A percentile compares a stretch with the other conserved stretches of the same genome.
Conservation (phyloP, 1,284 basidiomycete genomes). For the Fomitopsis betulina region DNA sequence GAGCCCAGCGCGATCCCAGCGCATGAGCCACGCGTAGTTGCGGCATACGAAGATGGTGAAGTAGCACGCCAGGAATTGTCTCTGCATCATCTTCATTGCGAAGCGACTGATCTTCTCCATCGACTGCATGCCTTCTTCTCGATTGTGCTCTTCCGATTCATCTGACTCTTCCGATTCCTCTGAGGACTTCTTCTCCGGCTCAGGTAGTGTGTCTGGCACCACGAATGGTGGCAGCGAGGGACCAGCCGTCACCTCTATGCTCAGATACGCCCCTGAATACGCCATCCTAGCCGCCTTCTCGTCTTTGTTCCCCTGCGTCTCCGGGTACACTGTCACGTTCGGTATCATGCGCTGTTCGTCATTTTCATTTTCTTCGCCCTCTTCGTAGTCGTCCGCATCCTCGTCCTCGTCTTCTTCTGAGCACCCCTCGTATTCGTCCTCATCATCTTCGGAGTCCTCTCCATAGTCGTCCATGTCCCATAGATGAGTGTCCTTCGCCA, state of each 20-base stretch:
- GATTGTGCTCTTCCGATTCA: too few species aligned
- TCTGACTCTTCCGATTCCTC: too few species aligned
- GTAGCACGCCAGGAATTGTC: constrained; percentile 9
- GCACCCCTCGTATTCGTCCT: too few species aligned
- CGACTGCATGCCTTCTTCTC: too few species aligned
- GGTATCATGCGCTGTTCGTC: too few species aligned
- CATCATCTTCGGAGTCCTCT: too few species aligned
- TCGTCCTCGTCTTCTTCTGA: too few species aligned
- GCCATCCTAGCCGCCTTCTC: background rate
- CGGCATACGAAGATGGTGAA: constrained; percentile 13
- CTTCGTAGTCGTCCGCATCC: too few species aligned
- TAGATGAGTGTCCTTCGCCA: background rate
- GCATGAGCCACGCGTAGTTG: constrained; percentile 10
- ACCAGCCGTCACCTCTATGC: background rate
- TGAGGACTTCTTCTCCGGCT: too few species aligned
- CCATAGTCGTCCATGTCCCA: background rate
- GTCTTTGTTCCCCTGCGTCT: background rate
- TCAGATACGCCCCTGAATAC: background rate
- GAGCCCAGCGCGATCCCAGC: too few species aligned
- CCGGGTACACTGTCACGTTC: background rate
- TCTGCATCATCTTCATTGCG: background rate
- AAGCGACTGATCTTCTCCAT: background rate
- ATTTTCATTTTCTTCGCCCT: too few species aligned
- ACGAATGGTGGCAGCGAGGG: background rate
- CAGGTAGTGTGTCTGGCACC: background rate